Evolutionary conservation across 1,284 basidiomycete genomes (phyloP).

Genomic region (Hemileia vastatrix): DNA sequence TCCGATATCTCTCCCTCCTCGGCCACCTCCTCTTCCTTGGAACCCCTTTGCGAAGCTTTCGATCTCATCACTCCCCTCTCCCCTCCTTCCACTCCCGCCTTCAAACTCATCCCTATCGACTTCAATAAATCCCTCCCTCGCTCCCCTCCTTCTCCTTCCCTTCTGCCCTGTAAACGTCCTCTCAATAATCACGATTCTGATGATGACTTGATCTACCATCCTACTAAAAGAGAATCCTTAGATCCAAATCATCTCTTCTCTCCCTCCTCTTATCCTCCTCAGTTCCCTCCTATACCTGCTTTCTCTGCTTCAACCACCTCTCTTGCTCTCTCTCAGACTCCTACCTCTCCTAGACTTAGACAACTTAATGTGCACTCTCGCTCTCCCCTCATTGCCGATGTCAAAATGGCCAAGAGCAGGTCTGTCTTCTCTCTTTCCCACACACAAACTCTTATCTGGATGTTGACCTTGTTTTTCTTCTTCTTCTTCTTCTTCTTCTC

Average conservation of each 20-base stretch:
- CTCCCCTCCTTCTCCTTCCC: slow-evolving; percentile 12
- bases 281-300: too few relatives aligned
- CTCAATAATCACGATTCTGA: too few relatives aligned
- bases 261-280: too few relatives aligned
- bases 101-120: slow-evolving; percentile 1
- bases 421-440: too few relatives aligned
- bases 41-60: slow-evolving; percentile 22
- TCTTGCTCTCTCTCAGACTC: too few relatives aligned
- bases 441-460: neutral
- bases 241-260: too few relatives aligned
- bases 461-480: neutral
- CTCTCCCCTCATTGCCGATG: slow-evolving; percentile 23
- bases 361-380: neutral
- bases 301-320: too few relatives aligned
- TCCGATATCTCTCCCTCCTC: neutral
- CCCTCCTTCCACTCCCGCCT: slow-evolving; percentile 22
- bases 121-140: neutral
- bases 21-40: slow-evolving; percentile 10
- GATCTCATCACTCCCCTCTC: slow-evolving; percentile 16
- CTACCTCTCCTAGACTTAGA: too few relatives aligned
- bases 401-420: slow-evolving; percentile 24
- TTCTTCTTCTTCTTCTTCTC: neutral
- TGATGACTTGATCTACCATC: too few relatives aligned
- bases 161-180: slow-evolving; percentile 1
- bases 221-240: too few relatives aligned